phyloP scores from a whole-genome alignment of 805 yeast species.

The Teunomyces funiuensis region DNA sequence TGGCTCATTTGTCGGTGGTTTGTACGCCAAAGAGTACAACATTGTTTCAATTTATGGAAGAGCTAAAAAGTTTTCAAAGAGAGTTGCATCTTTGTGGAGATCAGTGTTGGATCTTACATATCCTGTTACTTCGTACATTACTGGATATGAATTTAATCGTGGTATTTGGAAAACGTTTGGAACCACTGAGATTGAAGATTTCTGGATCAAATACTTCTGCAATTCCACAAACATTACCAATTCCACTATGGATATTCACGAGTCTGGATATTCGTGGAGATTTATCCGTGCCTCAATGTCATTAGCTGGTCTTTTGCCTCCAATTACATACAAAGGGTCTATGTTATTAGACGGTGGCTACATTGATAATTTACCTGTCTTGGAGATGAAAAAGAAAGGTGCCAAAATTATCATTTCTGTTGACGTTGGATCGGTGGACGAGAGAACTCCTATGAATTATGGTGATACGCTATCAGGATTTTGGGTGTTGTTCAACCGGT shows the following conservation, averaged over 20 bases:
- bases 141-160: conserved; percentile 95
- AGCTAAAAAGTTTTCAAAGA: conserved; percentile 78
- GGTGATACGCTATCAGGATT: conserved; percentile 92
- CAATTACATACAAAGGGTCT: conserved; percentile 81
- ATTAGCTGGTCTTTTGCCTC: conserved; percentile 89
- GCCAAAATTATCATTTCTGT: conserved; percentile 87
- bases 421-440: conserved; percentile 95
- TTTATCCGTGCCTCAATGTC: conserved; percentile 96
- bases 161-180: conserved; percentile 98
- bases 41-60: conserved; percentile 88
- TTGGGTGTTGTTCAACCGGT: conserved; percentile 84
- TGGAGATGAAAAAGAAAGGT: conserved; percentile 87
- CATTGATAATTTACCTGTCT: conserved; percentile 88
- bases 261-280: conserved; percentile 92
- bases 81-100: conserved; percentile 86
- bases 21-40: conserved; percentile 90
- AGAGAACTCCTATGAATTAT: conserved; percentile 81
- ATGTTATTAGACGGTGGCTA: conserved; percentile 97
- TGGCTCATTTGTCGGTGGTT: conserved; percentile 93
- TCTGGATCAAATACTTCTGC: conserved; percentile 86
- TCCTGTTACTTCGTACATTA: conserved; percentile 91
- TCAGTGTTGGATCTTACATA: conserved; percentile 80
- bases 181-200: conserved; percentile 88
- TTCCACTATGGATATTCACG: conserved; percentile 92
- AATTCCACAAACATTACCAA: conserved; percentile 95